A percentile compares a stretch with the other conserved stretches of the same genome.
These are phyloP conservation scores for Collybia mongolica DNA, from an alignment of 768 basidiomycete genomes.

Conservation along the genomic window DNA sequence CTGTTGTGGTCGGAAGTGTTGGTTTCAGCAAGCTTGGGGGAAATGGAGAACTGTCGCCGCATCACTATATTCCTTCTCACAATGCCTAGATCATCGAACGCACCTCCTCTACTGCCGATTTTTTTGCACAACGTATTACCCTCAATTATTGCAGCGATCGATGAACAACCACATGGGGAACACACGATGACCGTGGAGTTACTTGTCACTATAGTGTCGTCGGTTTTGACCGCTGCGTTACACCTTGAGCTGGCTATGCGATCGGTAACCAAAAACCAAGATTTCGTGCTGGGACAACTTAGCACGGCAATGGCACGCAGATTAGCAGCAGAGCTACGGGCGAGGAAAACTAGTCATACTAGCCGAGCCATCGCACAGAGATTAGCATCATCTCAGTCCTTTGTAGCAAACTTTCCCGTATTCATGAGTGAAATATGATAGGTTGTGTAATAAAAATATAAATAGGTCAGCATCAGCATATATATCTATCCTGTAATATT, in stretches of 20 bases:
- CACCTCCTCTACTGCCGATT: constrained; percentile 68
- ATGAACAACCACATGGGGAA: constrained; percentile 52
- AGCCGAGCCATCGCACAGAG: constrained; percentile 56
- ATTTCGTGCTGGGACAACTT: constrained; percentile 56
- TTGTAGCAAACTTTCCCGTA: constrained; percentile 73
- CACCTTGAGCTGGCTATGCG: constrained; percentile 72
- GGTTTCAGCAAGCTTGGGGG: constrained; percentile 51
- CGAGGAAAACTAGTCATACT: constrained; percentile 47
- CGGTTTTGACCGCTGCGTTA: constrained; percentile 62
- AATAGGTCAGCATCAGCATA: neutral
- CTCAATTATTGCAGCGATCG: constrained; percentile 52
- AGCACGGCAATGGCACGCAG: constrained; percentile 64
- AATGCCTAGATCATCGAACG: constrained; percentile 48
- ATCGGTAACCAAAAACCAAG: constrained; percentile 48
- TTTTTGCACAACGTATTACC: constrained; percentile 73
- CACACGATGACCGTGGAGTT: constrained; percentile 60
- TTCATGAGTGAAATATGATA: constrained; percentile 44
- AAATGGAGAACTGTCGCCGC: constrained; percentile 61
- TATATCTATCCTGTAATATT: constrained; percentile 8
- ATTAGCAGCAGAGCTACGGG: constrained; percentile 61
- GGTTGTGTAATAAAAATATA: constrained; percentile 1
- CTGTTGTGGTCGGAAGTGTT: constrained; percentile 69
- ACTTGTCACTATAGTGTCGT: constrained; percentile 62
- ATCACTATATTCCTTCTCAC: constrained; percentile 69
- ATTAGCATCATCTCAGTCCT: constrained; percentile 58